Evolutionary conservation across 169 alveolate species (phyloP).

Genomic region (Fabrea salina): DNA sequence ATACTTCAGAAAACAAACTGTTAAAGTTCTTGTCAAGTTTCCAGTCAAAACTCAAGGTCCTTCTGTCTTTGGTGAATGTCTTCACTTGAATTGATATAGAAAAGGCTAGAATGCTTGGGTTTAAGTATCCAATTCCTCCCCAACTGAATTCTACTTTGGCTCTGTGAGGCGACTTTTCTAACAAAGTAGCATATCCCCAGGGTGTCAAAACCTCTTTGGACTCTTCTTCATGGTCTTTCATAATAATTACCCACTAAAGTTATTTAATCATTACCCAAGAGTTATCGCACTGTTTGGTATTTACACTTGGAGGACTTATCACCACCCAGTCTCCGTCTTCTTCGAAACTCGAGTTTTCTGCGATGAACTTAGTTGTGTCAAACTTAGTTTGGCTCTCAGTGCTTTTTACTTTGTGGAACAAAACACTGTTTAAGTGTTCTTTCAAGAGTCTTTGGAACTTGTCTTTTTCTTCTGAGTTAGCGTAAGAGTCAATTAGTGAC

Average conservation of each 20-base stretch:
- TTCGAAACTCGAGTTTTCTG: not conserved
- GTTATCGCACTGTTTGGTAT: not conserved
- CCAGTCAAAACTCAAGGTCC: not conserved
- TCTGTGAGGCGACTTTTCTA: not conserved
- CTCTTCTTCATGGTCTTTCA: not conserved
- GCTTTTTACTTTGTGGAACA: not conserved
- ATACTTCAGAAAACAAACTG: not conserved
- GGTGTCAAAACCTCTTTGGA: conserved; percentile 10
- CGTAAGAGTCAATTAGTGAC: not conserved
- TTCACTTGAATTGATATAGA: not conserved
- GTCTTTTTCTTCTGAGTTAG: not conserved
- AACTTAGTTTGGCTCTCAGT: not conserved
- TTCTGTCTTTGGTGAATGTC: not conserved
- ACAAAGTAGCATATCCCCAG: conserved; percentile 24
- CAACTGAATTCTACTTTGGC: conserved; percentile 14
- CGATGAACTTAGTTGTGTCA: not conserved
- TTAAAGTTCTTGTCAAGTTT: not conserved
- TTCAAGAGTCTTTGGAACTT: not conserved
- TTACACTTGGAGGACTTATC: not conserved
- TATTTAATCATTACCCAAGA: not conserved
- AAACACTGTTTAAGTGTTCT: not conserved
- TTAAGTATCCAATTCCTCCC: conserved; percentile 25
- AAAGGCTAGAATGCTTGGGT: not conserved
- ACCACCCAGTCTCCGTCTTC: not conserved
- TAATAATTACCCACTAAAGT: no score